Base-by-base conservation (phyloP, 768 basidiomycete species). In the Leccinum sublutescens region DNA sequence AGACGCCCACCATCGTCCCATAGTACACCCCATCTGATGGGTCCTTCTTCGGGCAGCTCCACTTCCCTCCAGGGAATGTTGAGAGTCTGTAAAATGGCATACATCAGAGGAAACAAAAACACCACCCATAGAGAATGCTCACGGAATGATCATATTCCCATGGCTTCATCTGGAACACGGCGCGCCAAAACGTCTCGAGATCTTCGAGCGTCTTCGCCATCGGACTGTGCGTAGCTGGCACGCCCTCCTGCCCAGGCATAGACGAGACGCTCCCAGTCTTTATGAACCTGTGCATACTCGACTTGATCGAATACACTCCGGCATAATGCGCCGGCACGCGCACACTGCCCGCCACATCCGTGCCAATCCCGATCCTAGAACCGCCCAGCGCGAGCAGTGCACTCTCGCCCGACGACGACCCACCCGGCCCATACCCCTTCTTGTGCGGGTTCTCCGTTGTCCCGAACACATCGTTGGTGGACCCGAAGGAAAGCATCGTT, bases 311-410 rank as follows among this genome's bases (percentile, higher is more conserved):
- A 70, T 85, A 88, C 2, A 87, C 71, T 0, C 87, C 88, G 48
- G 84, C 85, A 63, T 85, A 86, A 57, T 87, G 82, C 1, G 87
- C 81, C 3, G 88, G 88, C 8, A 80, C 80, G 19, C 88, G 80
- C 43, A 91, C 81, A 31, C 83, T 85, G 3, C 88, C 89, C 10
- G 83, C 87, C 21, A 89, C 85, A 58, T 89, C 87, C 5, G 86
- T 85, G 6, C 88, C 88, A 48, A 88, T 75, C 1, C 87, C 86
- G 21, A 86, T 76, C 50, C 84, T 77, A 3, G 83, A 79, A 31
- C 85, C 85, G 19, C 84, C 82, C 54, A 80, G 74, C 0, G 87
- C 85, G 17, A 89, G 75, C 0, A 88, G 77, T 2, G 85, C 85
- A 2, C 79, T 81, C 68, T 89, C 88, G 5, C 88, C 88, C 2